Evolutionary conservation across 2,329 filamentous ascomycete genomes (phyloP).

Genomic region (Arthrobotrys megalospora): DNA sequence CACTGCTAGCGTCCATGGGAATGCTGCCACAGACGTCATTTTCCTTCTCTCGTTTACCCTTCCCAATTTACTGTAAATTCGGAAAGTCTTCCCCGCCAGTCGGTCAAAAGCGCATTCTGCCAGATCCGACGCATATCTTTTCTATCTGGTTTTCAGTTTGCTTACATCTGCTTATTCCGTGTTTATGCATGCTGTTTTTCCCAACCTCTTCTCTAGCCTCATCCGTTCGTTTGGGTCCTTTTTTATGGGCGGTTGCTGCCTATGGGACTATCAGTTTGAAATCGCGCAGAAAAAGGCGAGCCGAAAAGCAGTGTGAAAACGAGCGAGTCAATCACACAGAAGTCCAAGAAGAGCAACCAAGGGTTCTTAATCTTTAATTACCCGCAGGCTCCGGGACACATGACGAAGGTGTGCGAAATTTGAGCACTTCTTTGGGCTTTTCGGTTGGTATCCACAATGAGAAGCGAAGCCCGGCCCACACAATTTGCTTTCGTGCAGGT

Average conservation of each 20-base stretch:
- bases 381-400: constrained; percentile 56
- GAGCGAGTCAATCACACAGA: constrained; percentile 32
- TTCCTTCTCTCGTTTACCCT: constrained; percentile 49
- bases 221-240: constrained; percentile 23
- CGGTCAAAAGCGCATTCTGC: constrained; percentile 51
- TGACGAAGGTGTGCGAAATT: constrained; percentile 57
- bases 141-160: not conserved
- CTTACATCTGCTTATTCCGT: constrained; percentile 29
- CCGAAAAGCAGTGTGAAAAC: constrained; percentile 39
- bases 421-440: constrained; percentile 30
- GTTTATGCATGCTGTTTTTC: constrained; percentile 39
- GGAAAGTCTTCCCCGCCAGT: constrained; percentile 45
- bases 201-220: constrained; percentile 20
- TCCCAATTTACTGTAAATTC: constrained; percentile 54
- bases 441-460: constrained; percentile 52
- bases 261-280: constrained; percentile 39
- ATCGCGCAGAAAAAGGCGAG: constrained; percentile 49
- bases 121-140: constrained; percentile 37
- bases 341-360: constrained; percentile 27
- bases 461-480: constrained; percentile 56
- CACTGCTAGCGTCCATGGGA: constrained; percentile 55
- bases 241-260: constrained; percentile 40
- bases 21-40: constrained; percentile 60
- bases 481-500: constrained; percentile 61
- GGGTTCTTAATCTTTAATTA: constrained; percentile 53